Base-by-base conservation (phyloP, 177 flowering plant genomes). In the Vitis hybrid region DNA sequence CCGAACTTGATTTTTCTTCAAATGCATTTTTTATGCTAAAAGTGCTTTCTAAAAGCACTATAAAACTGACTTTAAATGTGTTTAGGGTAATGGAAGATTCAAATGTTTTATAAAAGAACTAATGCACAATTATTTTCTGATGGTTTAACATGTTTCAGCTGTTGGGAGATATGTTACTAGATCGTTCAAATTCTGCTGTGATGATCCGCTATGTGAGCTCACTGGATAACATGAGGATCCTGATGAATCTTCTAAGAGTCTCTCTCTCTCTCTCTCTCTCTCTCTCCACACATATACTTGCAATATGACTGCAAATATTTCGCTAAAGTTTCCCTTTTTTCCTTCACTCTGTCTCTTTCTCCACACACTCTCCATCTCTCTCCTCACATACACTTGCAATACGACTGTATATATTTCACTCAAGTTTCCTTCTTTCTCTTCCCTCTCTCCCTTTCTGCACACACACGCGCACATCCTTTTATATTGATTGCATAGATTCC, bases 171-270 rank as follows among this genome's bases (percentile, higher is more conserved):
- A 66, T 72, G 64, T 52, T 72, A 51, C 63, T 72, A 12, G 70
- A 72, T 66, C 75, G 75, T n/a, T 65, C 70, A 49, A 72, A 66
- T 60, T 56, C 65, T 50, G 58, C 19, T 34, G 75, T 72, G 50
- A 72, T 72, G 75, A 59, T 72, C 12, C 64, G 59, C 15, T 72
- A 72, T 13, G 75, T 66, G 34, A 72, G 70, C 59, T 72, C 75
- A 50, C 15, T 57, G 45, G 70, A 66, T 17, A 72, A 72, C 70
- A 49, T 72, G 70, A 72, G 75, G 65, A 66, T 72, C 50, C 64
- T 72, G 50, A 72, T 72, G 75, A 72, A 72, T 40, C 75, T 72
- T 65, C 70, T 66, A 18, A 64, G 74, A 56, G 69, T 66, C 58
- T 54, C 52, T 30, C 26, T 18, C 10, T 23, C 17, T 52, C 5